phyloP scores from a whole-genome alignment of 352 stramenopile genomes.

The Phytophthora foliorum region DNA sequence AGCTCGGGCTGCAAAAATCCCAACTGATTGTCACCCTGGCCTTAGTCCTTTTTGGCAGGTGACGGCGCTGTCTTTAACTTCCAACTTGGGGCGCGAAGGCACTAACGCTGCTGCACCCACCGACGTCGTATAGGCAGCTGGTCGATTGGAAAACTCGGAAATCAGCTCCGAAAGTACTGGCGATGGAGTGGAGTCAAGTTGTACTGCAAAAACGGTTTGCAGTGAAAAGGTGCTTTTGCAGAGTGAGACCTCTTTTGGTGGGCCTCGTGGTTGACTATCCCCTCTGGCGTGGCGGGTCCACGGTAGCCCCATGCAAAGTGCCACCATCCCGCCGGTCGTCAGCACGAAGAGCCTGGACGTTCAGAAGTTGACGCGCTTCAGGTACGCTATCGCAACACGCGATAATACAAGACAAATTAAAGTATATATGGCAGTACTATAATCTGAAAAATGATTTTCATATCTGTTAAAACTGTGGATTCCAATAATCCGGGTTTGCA shows the following conservation, averaged over 20 bases:
- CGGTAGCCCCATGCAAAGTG: constrained; percentile 2
- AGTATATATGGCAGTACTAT: background rate
- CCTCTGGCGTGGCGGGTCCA: constrained; percentile 25
- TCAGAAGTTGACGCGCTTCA: constrained; percentile 12
- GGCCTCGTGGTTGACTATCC: background rate
- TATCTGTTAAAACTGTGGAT: background rate
- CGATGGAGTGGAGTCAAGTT: background rate
- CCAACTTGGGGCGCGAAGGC: constrained; percentile 27
- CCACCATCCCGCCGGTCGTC: constrained; percentile 27
- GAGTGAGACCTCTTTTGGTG: background rate
- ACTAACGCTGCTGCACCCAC: constrained; percentile 38
- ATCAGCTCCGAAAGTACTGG: constrained; percentile 13
- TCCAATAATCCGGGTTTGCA: background rate
- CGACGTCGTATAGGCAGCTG: constrained; percentile 19
- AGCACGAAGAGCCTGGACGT: constrained; percentile 22
- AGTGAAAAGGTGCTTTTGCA: background rate
- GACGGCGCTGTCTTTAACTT: constrained; percentile 39
- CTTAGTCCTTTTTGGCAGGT: constrained; percentile 34
- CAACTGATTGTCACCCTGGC: constrained; percentile 21
- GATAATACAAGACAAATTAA: background rate
- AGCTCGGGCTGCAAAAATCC: constrained; percentile 10
- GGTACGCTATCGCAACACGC: background rate
- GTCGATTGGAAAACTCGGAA: constrained; percentile 21
- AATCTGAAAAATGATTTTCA: background rate
- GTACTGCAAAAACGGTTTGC: background rate